Evolutionary conservation across 1,139 yeast species (phyloP).

Genomic region (Lodderomyces oxycetoniae): DNA sequence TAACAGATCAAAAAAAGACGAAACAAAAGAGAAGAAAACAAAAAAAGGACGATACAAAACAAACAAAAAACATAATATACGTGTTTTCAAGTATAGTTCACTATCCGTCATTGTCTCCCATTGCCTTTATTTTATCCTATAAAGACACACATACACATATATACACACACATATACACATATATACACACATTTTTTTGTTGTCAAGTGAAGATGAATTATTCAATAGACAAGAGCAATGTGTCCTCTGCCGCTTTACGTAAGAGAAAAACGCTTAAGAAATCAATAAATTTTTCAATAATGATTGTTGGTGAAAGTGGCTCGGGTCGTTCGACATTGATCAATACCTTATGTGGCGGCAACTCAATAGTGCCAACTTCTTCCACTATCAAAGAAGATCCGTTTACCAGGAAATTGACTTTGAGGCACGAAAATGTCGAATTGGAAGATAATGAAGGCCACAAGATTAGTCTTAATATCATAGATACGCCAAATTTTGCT

Average conservation of each 20-base stretch:
- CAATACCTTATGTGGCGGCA: conserved; percentile 78
- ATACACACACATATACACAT: too few species aligned
- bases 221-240: conserved; percentile 12
- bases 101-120: too few species aligned
- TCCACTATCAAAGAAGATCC: conserved; percentile 43
- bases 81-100: too few species aligned
- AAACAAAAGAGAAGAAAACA: too few species aligned
- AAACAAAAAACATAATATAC: too few species aligned
- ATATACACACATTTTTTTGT: too few species aligned
- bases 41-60: too few species aligned
- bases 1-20: too few species aligned
- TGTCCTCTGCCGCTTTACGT: conserved; percentile 41
- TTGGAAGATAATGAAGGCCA: conserved; percentile 50
- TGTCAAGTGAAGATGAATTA: conserved; percentile 12
- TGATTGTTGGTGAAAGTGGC: conserved; percentile 60
- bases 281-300: conserved; percentile 50
- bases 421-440: conserved; percentile 48
- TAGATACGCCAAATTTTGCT: conserved; percentile 76
- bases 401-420: conserved; percentile 36
- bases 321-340: conserved; percentile 60
- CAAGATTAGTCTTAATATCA: conserved; percentile 43
- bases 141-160: too few species aligned
- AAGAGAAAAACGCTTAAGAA: conserved; percentile 54
- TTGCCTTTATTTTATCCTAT: too few species aligned
- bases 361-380: conserved; percentile 45